Percentiles rank a stretch among this genome's conserved stretches.
phyloP scores from a whole-genome alignment of 2,329 filamentous ascomycete genomes.

The Anthostomella pinea region DNA sequence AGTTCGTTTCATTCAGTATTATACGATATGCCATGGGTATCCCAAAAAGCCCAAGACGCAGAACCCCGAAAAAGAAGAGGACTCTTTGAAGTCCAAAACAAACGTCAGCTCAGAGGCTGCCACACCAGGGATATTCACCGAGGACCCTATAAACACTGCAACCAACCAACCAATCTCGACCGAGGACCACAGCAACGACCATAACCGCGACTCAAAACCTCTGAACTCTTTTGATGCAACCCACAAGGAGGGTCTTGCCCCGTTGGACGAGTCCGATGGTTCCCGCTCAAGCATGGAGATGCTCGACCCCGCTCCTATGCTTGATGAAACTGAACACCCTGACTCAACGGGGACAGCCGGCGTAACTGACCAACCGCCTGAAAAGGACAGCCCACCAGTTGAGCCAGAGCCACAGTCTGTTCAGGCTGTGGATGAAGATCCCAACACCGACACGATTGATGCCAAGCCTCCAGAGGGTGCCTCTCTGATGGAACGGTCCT shows the following conservation, averaged over 20 bases:
- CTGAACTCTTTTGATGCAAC: slow-evolving; percentile 11
- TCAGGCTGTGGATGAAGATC: slow-evolving; percentile 1
- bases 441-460: slow-evolving; percentile 1
- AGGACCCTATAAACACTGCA: slow-evolving; percentile 34
- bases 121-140: slow-evolving; percentile 44
- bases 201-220: slow-evolving; percentile 2
- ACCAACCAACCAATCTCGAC: too few relatives aligned
- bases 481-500: background rate
- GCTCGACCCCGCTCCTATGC: slow-evolving; percentile 25
- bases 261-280: slow-evolving; percentile 7
- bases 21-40: slow-evolving; percentile 77
- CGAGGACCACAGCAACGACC: slow-evolving; percentile 41
- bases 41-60: slow-evolving; percentile 48
- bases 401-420: too few relatives aligned
- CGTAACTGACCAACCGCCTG: too few relatives aligned
- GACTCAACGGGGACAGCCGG: too few relatives aligned
- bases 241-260: slow-evolving; percentile 9
- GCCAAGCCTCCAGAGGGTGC: slow-evolving; percentile 4
- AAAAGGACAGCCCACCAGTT: too few relatives aligned
- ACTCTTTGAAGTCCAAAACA: slow-evolving; percentile 14
- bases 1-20: slow-evolving; percentile 85
- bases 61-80: slow-evolving; percentile 10
- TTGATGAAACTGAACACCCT: slow-evolving; percentile 21
- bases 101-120: slow-evolving; percentile 12
- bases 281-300: slow-evolving; percentile 23